Evolutionary conservation across 2,329 filamentous ascomycete species (phyloP).

Genomic region (Neofusicoccum ribis): DNA sequence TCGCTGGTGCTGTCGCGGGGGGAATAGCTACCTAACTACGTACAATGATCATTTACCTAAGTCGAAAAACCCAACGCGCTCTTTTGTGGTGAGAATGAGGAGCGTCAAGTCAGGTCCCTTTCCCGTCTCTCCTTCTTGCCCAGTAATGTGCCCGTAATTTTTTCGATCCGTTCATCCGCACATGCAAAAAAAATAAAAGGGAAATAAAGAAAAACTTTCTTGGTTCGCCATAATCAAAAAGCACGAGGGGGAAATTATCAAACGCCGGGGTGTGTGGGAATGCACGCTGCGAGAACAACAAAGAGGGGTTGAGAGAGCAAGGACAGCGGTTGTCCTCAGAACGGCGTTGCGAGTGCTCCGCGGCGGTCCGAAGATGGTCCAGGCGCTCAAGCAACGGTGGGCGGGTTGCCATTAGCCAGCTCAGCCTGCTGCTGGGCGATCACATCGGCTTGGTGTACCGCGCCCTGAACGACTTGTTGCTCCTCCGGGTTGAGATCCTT

Average conservation of each 20-base stretch:
- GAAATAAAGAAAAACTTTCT: conserved; percentile 5
- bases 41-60: conserved; percentile 13
- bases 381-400: conserved; percentile 3
- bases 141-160: conserved; percentile 1
- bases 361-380: background rate
- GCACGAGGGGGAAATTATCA: background rate
- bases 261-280: conserved; percentile 18
- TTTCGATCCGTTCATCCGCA: conserved; percentile 7
- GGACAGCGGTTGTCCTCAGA: background rate
- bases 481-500: conserved; percentile 78
- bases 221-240: conserved; percentile 8
- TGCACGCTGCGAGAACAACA: conserved; percentile 17
- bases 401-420: conserved; percentile 15
- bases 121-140: conserved; percentile 5
- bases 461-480: conserved; percentile 75
- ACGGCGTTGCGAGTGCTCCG: background rate
- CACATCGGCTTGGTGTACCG: conserved; percentile 70
- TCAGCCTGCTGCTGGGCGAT: conserved; percentile 45
- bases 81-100: background rate
- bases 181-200: background rate
- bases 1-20: conserved; percentile 3
- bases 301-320: conserved; percentile 1
- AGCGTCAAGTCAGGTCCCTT: conserved; percentile 4
- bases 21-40: conserved; percentile 19
- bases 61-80: conserved; percentile 5